Base-by-base conservation (phyloP, 1,284 basidiomycete species). In the Phylloporus sp. region DNA sequence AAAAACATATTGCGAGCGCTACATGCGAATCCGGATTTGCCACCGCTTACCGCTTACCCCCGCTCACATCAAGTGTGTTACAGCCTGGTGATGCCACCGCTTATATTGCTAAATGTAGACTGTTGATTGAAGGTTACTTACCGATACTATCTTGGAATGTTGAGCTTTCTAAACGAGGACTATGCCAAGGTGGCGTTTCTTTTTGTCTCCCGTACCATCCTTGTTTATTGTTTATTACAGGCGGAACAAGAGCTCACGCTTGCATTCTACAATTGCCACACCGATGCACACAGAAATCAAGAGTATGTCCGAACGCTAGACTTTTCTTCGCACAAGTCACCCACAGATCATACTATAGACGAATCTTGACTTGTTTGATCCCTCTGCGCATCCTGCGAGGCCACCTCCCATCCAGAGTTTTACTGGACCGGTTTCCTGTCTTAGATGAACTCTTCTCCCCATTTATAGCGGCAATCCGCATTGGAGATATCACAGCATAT, bases 1-100 rank as follows among this genome's bases (percentile, higher is more conserved):
- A 95, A 95, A 78, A 98, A 96, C 77, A 93, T 99, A 65, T 85
- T 98, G 41, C 88, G 96, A 62, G 97, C 96, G 2, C 89, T 99
- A 39, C 86, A 92, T 43, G 95, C 93, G 4, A 96, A 95, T 72
- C 85, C 88, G 20, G 95, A 96, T 72, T 89, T 97, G 43, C 96
- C 96, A 15, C 86, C 91, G 7, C 80, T 99, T 32, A 82, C 84
- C 1, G 78, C 85, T 23, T 99, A 93, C 75, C 95, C 96, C 17
- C 87, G 90, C 56, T 89, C 92, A 17, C 95, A 99, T 80, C 94
- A 96, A 82, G 95, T 96, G 76, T 74, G 86, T 67, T 71, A 71
- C 56, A 64, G 67, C 35, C 71, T 62, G 56, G 58, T 68, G 69
- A 68, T 20, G 43, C 43, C 43, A 20, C 20, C 8, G 17, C 55